phyloP scores from a whole-genome alignment of 257 asterid genomes.

The Gynochthodes officinalis region DNA sequence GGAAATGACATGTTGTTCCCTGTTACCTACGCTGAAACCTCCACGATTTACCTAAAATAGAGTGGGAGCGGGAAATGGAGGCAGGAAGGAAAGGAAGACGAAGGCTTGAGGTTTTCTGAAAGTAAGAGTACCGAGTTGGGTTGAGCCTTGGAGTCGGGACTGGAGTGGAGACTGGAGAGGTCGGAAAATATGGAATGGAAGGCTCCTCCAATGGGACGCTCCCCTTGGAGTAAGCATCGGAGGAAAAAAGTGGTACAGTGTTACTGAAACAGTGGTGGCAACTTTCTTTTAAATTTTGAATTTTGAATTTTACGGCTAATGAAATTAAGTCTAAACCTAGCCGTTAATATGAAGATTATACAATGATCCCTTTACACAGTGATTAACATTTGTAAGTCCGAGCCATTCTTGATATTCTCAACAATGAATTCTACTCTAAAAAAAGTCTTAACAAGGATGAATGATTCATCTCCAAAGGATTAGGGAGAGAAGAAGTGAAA shows the following conservation, averaged over 20 bases:
- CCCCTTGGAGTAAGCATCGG: neutral
- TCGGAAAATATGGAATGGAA: neutral
- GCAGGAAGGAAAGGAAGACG: neutral
- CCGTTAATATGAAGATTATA: constrained; percentile 1
- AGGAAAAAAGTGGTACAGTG: constrained; percentile 17
- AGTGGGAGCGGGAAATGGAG: constrained; percentile 7
- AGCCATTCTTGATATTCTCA: too few species aligned
- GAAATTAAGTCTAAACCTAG: neutral
- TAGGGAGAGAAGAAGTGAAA: too few species aligned
- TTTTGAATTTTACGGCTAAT: constrained; percentile 10
- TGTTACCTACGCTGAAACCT: neutral
- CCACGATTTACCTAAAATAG: neutral
- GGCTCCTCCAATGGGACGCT: constrained; percentile 1
- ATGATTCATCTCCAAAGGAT: too few species aligned
- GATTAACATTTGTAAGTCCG: neutral
- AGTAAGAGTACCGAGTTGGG: neutral
- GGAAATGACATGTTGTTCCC: too few species aligned
- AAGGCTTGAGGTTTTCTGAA: neutral
- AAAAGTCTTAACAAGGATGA: too few species aligned
- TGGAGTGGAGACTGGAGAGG: neutral
- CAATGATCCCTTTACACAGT: neutral
- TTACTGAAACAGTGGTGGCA: constrained; percentile 4
- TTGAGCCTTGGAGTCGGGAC: neutral
- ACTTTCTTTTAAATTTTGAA: constrained; percentile 22
- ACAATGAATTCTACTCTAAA: too few species aligned